phyloP scores from a whole-genome alignment of 169 alveolate species.

The Eimeria praecox region DNA sequence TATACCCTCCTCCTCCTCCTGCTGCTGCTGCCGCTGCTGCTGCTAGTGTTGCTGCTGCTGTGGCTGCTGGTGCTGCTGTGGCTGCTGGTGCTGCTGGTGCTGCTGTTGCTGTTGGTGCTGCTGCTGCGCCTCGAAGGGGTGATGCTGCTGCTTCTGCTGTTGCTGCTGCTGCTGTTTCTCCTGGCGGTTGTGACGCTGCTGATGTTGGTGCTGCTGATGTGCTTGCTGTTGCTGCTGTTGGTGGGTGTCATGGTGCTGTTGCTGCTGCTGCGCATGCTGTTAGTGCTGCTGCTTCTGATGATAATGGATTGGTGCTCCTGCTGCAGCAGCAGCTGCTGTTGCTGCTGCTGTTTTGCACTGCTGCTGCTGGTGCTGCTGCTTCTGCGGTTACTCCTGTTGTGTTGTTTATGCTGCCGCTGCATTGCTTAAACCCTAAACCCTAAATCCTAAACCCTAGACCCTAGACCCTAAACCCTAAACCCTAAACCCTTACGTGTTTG shows the following conservation, averaged over 20 bases:
- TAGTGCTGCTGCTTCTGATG: not conserved
- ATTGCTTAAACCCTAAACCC: not conserved
- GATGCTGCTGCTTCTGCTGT: not conserved
- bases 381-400: not conserved
- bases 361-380: conserved; percentile 1
- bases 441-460: not conserved
- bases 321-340: not conserved
- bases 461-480: not conserved
- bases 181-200: too few species aligned
- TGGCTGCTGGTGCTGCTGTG: not conserved
- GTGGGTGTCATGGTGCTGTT: too few species aligned
- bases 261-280: conserved; percentile 34
- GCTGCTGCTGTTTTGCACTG: not conserved
- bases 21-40: conserved; percentile 53
- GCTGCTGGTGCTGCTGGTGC: not conserved
- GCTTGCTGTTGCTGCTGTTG: too few species aligned
- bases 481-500: not conserved
- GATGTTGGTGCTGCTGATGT: too few species aligned
- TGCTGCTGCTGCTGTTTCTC: too few species aligned
- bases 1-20: conserved; percentile 47
- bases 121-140: not conserved
- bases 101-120: not conserved
- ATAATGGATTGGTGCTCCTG: not conserved
- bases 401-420: not conserved
- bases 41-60: not conserved